Percentiles rank a stretch among this genome's conserved stretches.
phyloP scores from a whole-genome alignment of 306 rosid genomes.

The Arachis stenosperma region DNA sequence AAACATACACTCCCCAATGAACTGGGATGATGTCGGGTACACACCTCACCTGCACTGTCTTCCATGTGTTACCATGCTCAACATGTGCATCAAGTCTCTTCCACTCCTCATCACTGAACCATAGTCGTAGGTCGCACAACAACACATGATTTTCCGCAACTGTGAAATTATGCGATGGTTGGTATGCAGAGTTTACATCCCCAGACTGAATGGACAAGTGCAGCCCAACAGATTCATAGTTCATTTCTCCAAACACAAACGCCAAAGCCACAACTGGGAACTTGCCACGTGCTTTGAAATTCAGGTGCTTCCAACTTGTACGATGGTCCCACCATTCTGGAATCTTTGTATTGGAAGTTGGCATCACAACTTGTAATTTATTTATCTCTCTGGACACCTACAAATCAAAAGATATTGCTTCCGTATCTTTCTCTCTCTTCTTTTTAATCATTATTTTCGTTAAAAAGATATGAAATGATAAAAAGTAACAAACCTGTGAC shows the following conservation, averaged over 20 bases:
- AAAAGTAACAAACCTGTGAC: neutral
- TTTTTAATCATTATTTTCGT: neutral
- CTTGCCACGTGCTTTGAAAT: neutral
- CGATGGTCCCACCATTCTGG: conserved; percentile 2
- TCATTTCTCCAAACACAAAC: neutral
- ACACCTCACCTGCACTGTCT: neutral
- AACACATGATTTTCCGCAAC: neutral
- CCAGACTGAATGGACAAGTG: neutral
- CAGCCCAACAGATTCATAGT: too few relatives aligned
- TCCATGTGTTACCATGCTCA: neutral
- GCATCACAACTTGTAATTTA: neutral
- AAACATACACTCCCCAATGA: conserved; percentile 13
- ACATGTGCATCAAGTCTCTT: neutral
- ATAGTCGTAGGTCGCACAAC: neutral
- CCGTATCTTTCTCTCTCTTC: neutral
- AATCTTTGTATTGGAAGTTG: neutral
- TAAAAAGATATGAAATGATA: neutral
- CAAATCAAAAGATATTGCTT: neutral
- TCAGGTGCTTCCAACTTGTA: neutral
- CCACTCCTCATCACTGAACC: conserved; percentile 4
- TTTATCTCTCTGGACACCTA: neutral
- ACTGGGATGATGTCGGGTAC: neutral
- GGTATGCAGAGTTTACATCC: too few relatives aligned
- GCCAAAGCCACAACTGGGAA: conserved; percentile 9
- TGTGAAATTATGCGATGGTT: accelerated